Conservation (phyloP, 169 alveolate genomes). For the Plasmodium relictum region DNA sequence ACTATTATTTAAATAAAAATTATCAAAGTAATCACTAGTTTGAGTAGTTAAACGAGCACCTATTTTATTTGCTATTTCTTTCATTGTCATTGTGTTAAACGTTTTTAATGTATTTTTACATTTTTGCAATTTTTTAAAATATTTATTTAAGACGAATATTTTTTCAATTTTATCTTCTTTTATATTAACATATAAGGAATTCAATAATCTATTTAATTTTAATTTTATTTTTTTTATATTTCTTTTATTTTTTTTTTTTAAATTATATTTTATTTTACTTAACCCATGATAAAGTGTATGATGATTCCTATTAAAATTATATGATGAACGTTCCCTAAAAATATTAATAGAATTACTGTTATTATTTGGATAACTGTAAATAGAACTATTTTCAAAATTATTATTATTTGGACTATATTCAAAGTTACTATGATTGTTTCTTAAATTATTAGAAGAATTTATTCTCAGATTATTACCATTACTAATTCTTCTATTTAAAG, state of each 20-base stretch:
- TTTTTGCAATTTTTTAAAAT: conserved; percentile 33
- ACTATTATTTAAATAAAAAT: conserved; percentile 22
- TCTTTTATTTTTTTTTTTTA: conserved; percentile 51
- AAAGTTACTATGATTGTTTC: neutral
- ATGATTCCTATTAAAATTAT: neutral
- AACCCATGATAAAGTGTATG: conserved; percentile 7
- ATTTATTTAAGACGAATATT: conserved; percentile 53
- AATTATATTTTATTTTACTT: conserved; percentile 25
- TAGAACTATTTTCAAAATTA: conserved; percentile 16
- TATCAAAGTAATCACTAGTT: conserved; percentile 11
- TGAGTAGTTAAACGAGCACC: conserved; percentile 17
- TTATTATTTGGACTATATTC: neutral
- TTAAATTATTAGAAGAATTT: conserved; percentile 10
- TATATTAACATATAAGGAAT: conserved; percentile 49
- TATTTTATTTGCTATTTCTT: conserved; percentile 36
- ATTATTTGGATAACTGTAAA: conserved; percentile 11
- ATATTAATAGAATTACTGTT: conserved; percentile 1
- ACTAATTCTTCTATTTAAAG: too few species aligned
- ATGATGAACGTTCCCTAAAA: neutral
- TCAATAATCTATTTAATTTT: conserved; percentile 32
- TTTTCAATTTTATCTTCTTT: conserved; percentile 55
- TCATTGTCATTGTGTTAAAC: conserved; percentile 43
- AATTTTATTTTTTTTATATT: conserved; percentile 35
- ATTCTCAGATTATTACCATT: neutral
- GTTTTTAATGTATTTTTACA: conserved; percentile 28